phyloP scores from a whole-genome alignment of 1,284 basidiomycete species.

The Fomitiporia mediterranea region DNA sequence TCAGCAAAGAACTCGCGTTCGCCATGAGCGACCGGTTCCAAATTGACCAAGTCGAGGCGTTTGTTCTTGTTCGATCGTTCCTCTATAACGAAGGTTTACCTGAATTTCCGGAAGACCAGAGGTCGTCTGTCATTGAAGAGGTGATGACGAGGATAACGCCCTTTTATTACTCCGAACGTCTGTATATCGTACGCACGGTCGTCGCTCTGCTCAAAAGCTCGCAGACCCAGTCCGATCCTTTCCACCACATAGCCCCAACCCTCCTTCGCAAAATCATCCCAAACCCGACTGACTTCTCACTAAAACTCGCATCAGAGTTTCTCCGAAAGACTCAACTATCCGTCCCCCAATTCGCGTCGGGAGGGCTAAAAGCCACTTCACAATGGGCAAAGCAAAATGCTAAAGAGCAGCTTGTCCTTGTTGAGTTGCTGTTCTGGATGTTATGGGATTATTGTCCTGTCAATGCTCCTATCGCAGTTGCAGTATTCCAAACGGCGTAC shows the following conservation, averaged over 20 bases:
- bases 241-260: constrained; percentile 50
- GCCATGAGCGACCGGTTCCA: constrained; percentile 67
- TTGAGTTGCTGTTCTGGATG: constrained; percentile 83
- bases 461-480: constrained; percentile 54
- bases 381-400: constrained; percentile 77
- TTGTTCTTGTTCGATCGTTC: constrained; percentile 69
- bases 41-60: constrained; percentile 73
- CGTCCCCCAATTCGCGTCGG: constrained; percentile 47
- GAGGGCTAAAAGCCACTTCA: constrained; percentile 57
- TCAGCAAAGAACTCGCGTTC: constrained; percentile 62
- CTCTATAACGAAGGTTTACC: constrained; percentile 65
- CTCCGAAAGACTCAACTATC: constrained; percentile 46
- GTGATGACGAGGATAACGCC: constrained; percentile 68
- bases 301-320: constrained; percentile 55
- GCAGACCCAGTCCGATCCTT: constrained; percentile 47
- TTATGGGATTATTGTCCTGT: constrained; percentile 77
- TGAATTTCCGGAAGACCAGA: constrained; percentile 40
- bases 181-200: constrained; percentile 59
- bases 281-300: constrained; percentile 53
- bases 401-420: constrained; percentile 72
- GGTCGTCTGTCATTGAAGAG: constrained; percentile 48
- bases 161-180: constrained; percentile 77
- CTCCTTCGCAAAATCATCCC: constrained; percentile 59
- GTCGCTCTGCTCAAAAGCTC: constrained; percentile 62
- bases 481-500: constrained; percentile 63